phyloP scores from a whole-genome alignment of 2,329 filamentous ascomycete species.

The Bertia moriformis region DNA sequence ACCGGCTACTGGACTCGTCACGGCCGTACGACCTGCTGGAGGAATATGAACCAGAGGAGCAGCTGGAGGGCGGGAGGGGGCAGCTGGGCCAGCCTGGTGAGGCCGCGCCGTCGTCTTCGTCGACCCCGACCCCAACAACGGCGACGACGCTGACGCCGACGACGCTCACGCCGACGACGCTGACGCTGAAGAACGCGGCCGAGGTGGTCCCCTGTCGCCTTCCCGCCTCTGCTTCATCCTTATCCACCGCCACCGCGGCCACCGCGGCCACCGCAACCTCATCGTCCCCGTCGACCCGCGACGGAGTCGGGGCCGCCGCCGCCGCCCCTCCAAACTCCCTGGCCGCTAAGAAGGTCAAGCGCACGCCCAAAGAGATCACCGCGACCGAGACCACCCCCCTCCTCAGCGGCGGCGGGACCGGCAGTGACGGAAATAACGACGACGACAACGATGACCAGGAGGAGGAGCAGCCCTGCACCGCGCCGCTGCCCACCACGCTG shows the following conservation, averaged over 20 bases:
- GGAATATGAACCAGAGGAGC: conserved; percentile 58
- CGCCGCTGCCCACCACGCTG: too few species aligned
- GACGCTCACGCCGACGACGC: too few species aligned
- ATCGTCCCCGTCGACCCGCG: neutral
- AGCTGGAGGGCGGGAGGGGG: conserved; percentile 42
- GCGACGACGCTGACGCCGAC: neutral
- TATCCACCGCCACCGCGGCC: neutral
- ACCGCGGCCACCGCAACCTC: neutral
- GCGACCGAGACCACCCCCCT: conserved; percentile 54
- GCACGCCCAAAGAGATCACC: conserved; percentile 73
- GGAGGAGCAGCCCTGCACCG: conserved; percentile 10
- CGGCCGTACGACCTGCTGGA: conserved; percentile 85
- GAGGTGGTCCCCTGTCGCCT: too few species aligned
- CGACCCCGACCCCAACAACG: conserved; percentile 8
- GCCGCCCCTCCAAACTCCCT: conserved; percentile 3
- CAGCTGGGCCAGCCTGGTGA: conserved; percentile 63
- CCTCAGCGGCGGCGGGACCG: conserved; percentile 25
- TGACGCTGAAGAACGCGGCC: too few species aligned
- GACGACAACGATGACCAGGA: conserved; percentile 25
- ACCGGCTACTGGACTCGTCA: conserved; percentile 76
- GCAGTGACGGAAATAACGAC: conserved; percentile 28
- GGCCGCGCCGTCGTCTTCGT: conserved; percentile 16
- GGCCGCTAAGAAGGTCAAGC: conserved; percentile 41
- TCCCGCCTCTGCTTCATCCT: neutral
- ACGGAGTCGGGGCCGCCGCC: neutral